Evolutionary conservation across 257 asterid species (phyloP).

Genomic region (Plantago elongata): DNA sequence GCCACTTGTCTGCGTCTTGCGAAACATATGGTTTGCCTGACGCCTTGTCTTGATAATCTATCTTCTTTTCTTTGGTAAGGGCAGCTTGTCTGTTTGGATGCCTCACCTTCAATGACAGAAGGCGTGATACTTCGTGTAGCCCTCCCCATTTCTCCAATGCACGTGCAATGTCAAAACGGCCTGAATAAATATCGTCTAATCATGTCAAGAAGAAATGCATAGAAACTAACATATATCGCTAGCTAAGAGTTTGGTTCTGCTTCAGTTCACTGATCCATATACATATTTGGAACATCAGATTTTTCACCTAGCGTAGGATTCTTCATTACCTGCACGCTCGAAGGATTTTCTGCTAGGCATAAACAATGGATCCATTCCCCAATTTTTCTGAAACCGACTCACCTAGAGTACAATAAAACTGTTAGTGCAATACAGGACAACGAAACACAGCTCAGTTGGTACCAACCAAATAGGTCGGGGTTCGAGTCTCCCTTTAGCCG

Average conservation of each 20-base stretch:
- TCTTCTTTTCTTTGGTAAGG: slow-evolving; percentile 53
- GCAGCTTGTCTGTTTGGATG: slow-evolving; percentile 62
- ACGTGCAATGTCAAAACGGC: slow-evolving; percentile 86
- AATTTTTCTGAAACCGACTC: slow-evolving; percentile 73
- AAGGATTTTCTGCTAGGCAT: slow-evolving; percentile 97
- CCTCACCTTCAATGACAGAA: slow-evolving; percentile 73
- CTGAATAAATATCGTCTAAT: slow-evolving; percentile 21
- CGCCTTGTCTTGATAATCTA: slow-evolving; percentile 34
- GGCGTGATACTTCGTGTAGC: slow-evolving; percentile 86
- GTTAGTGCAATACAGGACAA: too few relatives aligned
- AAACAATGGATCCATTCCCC: slow-evolving; percentile 94
- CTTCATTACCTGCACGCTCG: slow-evolving; percentile 75
- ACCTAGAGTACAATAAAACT: slow-evolving; percentile 38
- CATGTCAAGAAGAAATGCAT: not conserved
- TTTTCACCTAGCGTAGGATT: not conserved
- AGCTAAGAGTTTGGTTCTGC: not conserved
- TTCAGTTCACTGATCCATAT: not conserved
- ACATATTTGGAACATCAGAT: too few relatives aligned
- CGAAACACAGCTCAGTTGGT: too few relatives aligned
- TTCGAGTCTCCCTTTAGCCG: too few relatives aligned
- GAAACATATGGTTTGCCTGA: slow-evolving; percentile 42
- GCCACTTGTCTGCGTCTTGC: slow-evolving; percentile 65
- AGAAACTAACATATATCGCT: not conserved
- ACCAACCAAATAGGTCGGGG: too few relatives aligned
- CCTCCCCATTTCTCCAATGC: slow-evolving; percentile 99